These are phyloP conservation scores for Trichosporon asahii DNA, from an alignment of 1,284 basidiomycete genomes.

Conservation along the genomic window DNA sequence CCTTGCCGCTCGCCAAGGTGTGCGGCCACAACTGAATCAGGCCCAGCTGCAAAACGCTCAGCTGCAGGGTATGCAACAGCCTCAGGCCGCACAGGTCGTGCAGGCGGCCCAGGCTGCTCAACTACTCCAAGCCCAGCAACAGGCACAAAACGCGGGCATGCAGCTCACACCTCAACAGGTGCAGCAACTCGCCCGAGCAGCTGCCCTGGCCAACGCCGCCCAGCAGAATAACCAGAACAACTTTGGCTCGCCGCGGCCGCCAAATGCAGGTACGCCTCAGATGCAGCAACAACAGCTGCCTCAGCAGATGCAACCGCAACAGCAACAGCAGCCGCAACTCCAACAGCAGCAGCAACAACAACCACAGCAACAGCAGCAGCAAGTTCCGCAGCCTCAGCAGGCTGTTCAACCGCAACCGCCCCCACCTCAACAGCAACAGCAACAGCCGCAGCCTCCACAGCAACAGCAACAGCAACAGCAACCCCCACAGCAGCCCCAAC, in stretches of 20 bases:
- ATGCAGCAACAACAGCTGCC: slow-evolving; percentile 1
- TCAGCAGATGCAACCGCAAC: neutral
- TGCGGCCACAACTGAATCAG: slow-evolving; percentile 17
- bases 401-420: neutral
- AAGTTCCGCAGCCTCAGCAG: slow-evolving; percentile 17
- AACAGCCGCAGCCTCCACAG: neutral
- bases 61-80: slow-evolving; percentile 15
- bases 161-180: slow-evolving; percentile 25
- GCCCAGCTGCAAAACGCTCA: slow-evolving; percentile 17
- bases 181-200: slow-evolving; percentile 23
- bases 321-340: neutral
- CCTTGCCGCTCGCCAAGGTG: slow-evolving; percentile 1
- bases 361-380: slow-evolving; percentile 1
- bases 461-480: slow-evolving; percentile 15
- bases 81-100: slow-evolving; percentile 14
- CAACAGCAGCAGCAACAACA: slow-evolving; percentile 14
- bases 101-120: slow-evolving; percentile 21
- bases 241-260: slow-evolving; percentile 35
- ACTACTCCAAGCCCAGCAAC: slow-evolving; percentile 26
- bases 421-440: neutral
- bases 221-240: slow-evolving; percentile 20
- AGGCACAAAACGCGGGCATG: slow-evolving; percentile 22
- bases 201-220: slow-evolving; percentile 19
- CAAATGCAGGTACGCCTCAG: slow-evolving; percentile 10
- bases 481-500: slow-evolving; percentile 20